phyloP scores from a whole-genome alignment of 169 alveolate genomes.

The Cryptosporidium andersoni region DNA sequence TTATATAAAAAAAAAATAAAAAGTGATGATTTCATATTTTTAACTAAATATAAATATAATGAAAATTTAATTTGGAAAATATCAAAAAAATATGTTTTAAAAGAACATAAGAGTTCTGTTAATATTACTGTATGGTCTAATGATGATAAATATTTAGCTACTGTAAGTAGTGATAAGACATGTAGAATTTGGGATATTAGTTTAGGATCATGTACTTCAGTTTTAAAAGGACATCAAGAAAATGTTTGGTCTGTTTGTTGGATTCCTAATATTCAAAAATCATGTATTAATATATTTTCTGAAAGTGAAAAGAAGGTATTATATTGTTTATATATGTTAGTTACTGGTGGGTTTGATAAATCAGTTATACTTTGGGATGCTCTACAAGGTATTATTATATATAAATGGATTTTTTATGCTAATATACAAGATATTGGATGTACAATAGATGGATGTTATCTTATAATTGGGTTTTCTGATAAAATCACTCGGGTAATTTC shows the following conservation, averaged over 20 bases:
- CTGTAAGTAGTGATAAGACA: too few relatives aligned
- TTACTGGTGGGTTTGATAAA: too few relatives aligned
- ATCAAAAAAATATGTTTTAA: too few relatives aligned
- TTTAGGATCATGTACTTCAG: not conserved
- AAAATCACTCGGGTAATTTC: constrained; percentile 74
- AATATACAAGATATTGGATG: constrained; percentile 75
- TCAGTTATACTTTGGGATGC: too few relatives aligned
- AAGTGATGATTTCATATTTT: constrained; percentile 75
- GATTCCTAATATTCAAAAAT: constrained; percentile 75
- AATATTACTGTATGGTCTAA: too few relatives aligned
- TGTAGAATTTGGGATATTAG: too few relatives aligned
- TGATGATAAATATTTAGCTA: too few relatives aligned
- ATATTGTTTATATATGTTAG: constrained; percentile 17
- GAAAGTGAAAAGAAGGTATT: constrained; percentile 76
- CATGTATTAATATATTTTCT: constrained; percentile 73
- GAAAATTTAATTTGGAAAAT: too few relatives aligned
- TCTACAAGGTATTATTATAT: too few relatives aligned
- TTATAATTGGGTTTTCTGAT: constrained; percentile 76
- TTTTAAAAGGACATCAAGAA: constrained; percentile 77
- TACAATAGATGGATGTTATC: constrained; percentile 75
- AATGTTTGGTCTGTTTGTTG: constrained; percentile 78
- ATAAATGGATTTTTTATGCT: constrained; percentile 72
- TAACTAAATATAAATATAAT: constrained; percentile 74
- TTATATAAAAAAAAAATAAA: too few relatives aligned
- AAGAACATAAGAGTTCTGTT: too few relatives aligned